These are phyloP conservation scores for Tillandsia leiboldiana DNA, from an alignment of 176 grass and related monocot species.

Conservation along the genomic window DNA sequence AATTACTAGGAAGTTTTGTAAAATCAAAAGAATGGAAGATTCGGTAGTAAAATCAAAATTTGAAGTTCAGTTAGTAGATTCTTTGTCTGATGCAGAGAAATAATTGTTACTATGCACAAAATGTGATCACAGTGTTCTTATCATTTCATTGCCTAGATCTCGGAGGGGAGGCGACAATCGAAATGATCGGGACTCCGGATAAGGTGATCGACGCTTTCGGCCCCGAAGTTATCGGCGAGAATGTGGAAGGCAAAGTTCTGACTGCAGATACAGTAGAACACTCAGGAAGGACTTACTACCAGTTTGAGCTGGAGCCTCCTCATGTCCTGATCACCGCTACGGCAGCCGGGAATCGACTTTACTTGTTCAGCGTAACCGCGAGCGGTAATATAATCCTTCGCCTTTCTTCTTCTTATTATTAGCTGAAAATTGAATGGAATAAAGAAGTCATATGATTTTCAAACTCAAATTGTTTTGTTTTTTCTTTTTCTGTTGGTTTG, in stretches of 20 bases:
- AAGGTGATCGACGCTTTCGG: slow-evolving; percentile 80
- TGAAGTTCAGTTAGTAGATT: background rate
- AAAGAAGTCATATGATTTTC: background rate
- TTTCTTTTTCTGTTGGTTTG: background rate
- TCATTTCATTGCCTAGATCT: slow-evolving; percentile 21
- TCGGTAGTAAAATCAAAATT: too few relatives aligned
- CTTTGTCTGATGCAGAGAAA: background rate
- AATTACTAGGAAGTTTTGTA: too few relatives aligned
- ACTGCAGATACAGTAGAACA: slow-evolving; percentile 43
- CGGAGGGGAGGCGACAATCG: slow-evolving; percentile 48
- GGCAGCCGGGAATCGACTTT: slow-evolving; percentile 85
- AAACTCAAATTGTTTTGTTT: background rate
- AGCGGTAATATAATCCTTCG: slow-evolving; percentile 36
- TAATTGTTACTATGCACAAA: background rate
- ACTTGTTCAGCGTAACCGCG: slow-evolving; percentile 84
- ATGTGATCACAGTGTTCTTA: slow-evolving; percentile 13
- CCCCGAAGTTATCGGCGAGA: slow-evolving; percentile 83
- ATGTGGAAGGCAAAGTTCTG: slow-evolving; percentile 83
- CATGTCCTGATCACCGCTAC: slow-evolving; percentile 89
- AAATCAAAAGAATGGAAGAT: too few relatives aligned
- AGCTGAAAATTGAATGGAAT: background rate
- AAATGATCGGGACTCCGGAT: slow-evolving; percentile 57
- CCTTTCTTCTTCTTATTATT: background rate
- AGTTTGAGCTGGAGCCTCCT: slow-evolving; percentile 78
- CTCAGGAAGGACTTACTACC: slow-evolving; percentile 80